phyloP scores from a whole-genome alignment of 306 rosid genomes.

The Glycine latifolia region DNA sequence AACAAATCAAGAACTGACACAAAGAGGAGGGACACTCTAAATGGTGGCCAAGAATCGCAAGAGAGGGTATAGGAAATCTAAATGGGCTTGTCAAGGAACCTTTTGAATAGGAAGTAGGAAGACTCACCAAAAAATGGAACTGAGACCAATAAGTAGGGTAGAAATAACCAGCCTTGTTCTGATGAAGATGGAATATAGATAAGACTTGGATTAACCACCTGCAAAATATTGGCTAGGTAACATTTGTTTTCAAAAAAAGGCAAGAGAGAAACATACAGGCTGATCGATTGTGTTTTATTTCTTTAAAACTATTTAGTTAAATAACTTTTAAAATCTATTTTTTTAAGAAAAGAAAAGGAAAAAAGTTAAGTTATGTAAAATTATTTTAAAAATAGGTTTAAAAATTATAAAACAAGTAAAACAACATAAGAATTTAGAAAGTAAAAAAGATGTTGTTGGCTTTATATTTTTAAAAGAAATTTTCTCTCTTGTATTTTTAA shows the following conservation, averaged over 20 bases:
- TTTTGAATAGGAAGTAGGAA: conserved; percentile 37
- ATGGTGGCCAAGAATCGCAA: too few relatives aligned
- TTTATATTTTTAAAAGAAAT: background rate
- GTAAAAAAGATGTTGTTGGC: background rate
- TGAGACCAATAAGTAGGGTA: conserved; percentile 75
- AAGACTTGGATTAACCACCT: too few relatives aligned
- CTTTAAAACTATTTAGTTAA: too few relatives aligned
- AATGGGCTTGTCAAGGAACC: too few relatives aligned
- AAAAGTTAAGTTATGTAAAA: background rate
- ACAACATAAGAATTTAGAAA: background rate
- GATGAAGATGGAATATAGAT: conserved; percentile 68
- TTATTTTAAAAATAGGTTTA: background rate
- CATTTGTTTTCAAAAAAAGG: conserved; percentile 43
- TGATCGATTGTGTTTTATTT: too few relatives aligned
- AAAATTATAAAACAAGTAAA: background rate
- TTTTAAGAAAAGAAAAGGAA: background rate
- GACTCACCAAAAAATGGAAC: conserved; percentile 92
- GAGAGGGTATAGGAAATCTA: too few relatives aligned
- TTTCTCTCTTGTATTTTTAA: background rate
- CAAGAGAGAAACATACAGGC: too few relatives aligned
- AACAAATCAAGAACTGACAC: too few relatives aligned
- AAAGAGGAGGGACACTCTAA: too few relatives aligned
- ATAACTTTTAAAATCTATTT: background rate
- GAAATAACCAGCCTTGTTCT: conserved; percentile 88
- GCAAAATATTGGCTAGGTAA: too few relatives aligned